Evolutionary conservation across 306 rosid genomes (phyloP).

Genomic region (Parietaria judaica): DNA sequence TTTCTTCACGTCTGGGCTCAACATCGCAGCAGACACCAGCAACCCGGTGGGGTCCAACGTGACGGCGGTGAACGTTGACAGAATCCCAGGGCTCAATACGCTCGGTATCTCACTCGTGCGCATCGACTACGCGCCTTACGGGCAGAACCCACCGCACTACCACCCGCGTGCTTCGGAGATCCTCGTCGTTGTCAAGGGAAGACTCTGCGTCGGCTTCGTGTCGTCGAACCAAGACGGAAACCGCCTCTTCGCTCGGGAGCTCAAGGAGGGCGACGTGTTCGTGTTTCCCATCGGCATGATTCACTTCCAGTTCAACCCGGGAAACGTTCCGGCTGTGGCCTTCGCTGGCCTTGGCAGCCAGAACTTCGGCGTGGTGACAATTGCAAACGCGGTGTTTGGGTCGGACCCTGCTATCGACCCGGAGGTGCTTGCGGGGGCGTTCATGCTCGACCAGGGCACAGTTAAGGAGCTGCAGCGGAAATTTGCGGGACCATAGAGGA

Average conservation of each 20-base stretch:
- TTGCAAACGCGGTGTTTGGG: background rate
- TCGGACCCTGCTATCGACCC: background rate
- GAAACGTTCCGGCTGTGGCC: background rate
- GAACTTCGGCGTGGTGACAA: background rate
- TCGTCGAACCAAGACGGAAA: background rate
- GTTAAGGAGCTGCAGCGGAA: background rate
- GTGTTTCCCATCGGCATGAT: background rate
- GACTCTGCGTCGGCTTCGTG: background rate
- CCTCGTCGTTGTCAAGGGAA: background rate
- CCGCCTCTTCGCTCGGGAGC: background rate
- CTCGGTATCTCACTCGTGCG: background rate
- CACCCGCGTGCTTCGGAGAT: background rate
- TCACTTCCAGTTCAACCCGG: background rate
- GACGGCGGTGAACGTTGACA: constrained; percentile 11
- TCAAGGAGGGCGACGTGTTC: background rate
- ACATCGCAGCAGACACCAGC: constrained; percentile 8
- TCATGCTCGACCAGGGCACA: background rate
- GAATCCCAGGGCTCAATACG: background rate
- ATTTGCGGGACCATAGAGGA: background rate
- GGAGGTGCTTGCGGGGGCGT: background rate
- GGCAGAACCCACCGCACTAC: constrained; percentile 13
- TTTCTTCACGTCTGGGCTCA: background rate
- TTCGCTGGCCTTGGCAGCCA: background rate
- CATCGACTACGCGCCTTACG: constrained; percentile 7
- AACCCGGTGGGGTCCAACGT: constrained; percentile 1